phyloP scores from a whole-genome alignment of 2,329 filamentous ascomycete species.

The Cordyceps tenuipes region DNA sequence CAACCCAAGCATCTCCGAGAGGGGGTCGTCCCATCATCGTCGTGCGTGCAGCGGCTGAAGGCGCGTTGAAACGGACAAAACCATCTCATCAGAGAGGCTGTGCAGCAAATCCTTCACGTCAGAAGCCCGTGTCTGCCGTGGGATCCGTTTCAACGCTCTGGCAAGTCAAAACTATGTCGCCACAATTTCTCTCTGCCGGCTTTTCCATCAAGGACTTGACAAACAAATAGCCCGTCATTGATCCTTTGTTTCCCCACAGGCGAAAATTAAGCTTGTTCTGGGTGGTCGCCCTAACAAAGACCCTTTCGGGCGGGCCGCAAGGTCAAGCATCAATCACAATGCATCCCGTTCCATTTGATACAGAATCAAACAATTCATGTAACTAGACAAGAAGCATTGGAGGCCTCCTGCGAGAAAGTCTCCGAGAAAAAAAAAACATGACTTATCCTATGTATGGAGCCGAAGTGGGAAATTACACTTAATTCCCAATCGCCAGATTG shows the following conservation, averaged over 20 bases:
- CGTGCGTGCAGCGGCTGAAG: not conserved
- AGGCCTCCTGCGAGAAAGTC: not conserved
- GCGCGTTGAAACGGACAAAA: not conserved
- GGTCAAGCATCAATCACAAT: not conserved
- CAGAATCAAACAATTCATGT: not conserved
- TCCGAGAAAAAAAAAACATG: not conserved
- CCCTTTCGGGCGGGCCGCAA: not conserved
- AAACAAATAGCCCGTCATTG: too few relatives aligned
- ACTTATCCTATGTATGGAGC: not conserved
- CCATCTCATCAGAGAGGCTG: not conserved
- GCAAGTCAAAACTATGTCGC: not conserved
- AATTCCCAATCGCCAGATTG: slow-evolving; percentile 1
- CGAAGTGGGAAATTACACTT: slow-evolving; percentile 1
- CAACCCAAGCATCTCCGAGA: not conserved
- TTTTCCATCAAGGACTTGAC: too few relatives aligned
- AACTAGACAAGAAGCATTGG: not conserved
- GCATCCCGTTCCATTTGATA: too few relatives aligned
- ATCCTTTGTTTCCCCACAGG: not conserved
- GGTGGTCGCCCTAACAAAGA: not conserved
- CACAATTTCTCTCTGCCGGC: not conserved
- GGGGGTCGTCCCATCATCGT: not conserved
- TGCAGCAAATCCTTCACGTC: not conserved
- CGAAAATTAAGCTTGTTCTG: not conserved
- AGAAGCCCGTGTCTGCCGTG: too few relatives aligned
- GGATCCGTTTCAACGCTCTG: not conserved